These are phyloP conservation scores for Daldinia eschscholtzii DNA, from an alignment of 2,329 filamentous ascomycete genomes.

Conservation along the genomic window DNA sequence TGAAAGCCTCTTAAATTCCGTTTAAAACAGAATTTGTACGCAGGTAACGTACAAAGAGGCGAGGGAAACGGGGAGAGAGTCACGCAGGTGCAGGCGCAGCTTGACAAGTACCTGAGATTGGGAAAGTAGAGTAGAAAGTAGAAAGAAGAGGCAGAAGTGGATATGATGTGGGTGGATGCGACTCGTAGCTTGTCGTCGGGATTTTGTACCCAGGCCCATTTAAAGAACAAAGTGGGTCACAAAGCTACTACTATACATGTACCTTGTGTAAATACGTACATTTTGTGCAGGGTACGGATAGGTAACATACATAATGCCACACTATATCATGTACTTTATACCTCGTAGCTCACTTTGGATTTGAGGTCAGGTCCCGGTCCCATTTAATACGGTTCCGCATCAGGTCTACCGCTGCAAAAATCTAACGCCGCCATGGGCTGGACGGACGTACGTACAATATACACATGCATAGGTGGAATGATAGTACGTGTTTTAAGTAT, in stretches of 20 bases:
- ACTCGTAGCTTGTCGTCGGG: conserved; percentile 45
- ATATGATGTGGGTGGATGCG: conserved; percentile 40
- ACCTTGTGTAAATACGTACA: background rate
- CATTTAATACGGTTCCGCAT: conserved; percentile 17
- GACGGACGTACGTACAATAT: conserved; percentile 13
- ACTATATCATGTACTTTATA: background rate
- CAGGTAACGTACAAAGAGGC: conserved; percentile 1
- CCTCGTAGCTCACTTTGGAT: too few species aligned
- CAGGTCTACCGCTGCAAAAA: conserved; percentile 10
- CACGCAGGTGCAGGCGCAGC: conserved; percentile 11
- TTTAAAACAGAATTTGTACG: conserved; percentile 25
- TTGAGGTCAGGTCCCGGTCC: background rate
- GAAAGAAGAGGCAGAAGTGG: conserved; percentile 26
- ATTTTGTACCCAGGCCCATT: conserved; percentile 41
- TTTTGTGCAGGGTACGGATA: conserved; percentile 9
- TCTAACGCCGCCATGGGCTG: background rate
- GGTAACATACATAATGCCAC: background rate
- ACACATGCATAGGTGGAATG: background rate
- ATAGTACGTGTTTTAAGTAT: background rate
- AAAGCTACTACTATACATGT: background rate
- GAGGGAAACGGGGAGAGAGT: conserved; percentile 19
- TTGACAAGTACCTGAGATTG: conserved; percentile 3
- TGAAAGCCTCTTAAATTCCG: conserved; percentile 13
- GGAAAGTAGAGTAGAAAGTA: background rate
- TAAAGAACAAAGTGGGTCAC: conserved; percentile 30